Conservation (phyloP, 768 basidiomycete species). For the Candolleomyces eurysporus region DNA sequence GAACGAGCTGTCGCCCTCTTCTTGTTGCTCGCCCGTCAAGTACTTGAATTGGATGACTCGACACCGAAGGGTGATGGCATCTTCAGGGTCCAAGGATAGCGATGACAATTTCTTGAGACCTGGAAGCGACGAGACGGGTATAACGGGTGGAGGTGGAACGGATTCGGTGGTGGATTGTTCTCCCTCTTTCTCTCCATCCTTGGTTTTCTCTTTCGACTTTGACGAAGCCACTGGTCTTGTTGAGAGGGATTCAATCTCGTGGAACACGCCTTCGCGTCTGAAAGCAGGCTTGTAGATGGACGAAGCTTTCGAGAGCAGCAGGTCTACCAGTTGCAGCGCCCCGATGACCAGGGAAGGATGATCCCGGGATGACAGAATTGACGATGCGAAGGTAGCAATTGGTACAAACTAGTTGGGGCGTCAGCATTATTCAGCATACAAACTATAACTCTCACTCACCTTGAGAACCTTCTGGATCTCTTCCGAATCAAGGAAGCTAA, state of each 20-base stretch:
- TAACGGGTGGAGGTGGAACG: slow-evolving; percentile 26
- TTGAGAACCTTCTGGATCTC: slow-evolving; percentile 74
- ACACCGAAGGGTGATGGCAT: slow-evolving; percentile 89
- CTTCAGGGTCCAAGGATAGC: slow-evolving; percentile 76
- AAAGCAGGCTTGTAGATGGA: slow-evolving; percentile 85
- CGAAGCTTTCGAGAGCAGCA: slow-evolving; percentile 82
- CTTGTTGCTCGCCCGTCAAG: slow-evolving; percentile 54
- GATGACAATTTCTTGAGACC: slow-evolving; percentile 72
- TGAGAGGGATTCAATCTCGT: slow-evolving; percentile 85
- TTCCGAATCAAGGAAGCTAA: slow-evolving; percentile 81
- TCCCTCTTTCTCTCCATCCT: slow-evolving; percentile 11
- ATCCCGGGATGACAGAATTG: slow-evolving; percentile 90
- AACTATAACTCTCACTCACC: slow-evolving; percentile 40
- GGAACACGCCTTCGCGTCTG: slow-evolving; percentile 93
- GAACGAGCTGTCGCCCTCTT: slow-evolving; percentile 61
- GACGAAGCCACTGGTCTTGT: slow-evolving; percentile 53
- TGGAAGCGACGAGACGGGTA: slow-evolving; percentile 47
- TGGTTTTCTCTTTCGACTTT: slow-evolving; percentile 44
- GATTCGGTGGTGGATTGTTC: slow-evolving; percentile 14
- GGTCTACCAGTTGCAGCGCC: slow-evolving; percentile 90
- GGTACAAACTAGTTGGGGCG: slow-evolving; percentile 70
- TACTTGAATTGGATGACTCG: slow-evolving; percentile 86
- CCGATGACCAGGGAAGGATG: slow-evolving; percentile 83
- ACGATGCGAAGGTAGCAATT: slow-evolving; percentile 92
- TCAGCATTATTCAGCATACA: too few relatives aligned